Evolutionary conservation across 306 rosid species (phyloP), one percentile per base, ranked within the genome.

Genomic region (Begonia masoniana): DNA sequence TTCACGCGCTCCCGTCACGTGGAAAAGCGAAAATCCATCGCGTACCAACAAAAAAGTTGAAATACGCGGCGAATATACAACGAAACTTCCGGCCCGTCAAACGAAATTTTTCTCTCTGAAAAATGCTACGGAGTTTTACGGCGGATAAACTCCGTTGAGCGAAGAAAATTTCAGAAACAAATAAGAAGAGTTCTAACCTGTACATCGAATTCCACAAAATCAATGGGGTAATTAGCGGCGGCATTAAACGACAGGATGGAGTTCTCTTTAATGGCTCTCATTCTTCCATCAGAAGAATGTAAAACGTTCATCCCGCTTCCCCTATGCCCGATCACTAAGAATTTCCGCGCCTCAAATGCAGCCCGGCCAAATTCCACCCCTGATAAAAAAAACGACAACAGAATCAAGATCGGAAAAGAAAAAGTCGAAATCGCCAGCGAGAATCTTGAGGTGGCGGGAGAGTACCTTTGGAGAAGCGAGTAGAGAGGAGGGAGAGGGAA

Each of bases 181-280:
- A 24, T 50, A 15, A 9, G 5, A 10, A 31, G 39, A 1, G 7
- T 5, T 15, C 52, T 54, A 10, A 88, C 97, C 95, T 79, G 95
- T 76, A 88, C 97, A 43, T 84, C 93, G 13, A 84, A 84, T 61
- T 88, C 88, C 15, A 88, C 48, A 76, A 68, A 88, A 65, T 84
- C 79, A 12, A 88, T 50, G 1, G 86, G 82, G 54, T 67, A 82
- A 24, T 41, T 41, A 9, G 84, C 52, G 1, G 93, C 93, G 4
- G 71, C 64, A 52, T 79, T 74, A 74, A 88, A 88, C 42, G 97
- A 79, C 26, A 51, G 51, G 59, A 84, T 77, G 4, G 95, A 73
- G 46, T 88, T 88, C 67, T 88, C 95, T 43, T 82, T 84, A n/a
- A 82, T 48, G 64, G 65, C 66, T 67, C 69, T 76, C 77, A 71